Conservation (phyloP, 2,329 filamentous ascomycete genomes). For the Berkeleyomyces rouxiae region DNA sequence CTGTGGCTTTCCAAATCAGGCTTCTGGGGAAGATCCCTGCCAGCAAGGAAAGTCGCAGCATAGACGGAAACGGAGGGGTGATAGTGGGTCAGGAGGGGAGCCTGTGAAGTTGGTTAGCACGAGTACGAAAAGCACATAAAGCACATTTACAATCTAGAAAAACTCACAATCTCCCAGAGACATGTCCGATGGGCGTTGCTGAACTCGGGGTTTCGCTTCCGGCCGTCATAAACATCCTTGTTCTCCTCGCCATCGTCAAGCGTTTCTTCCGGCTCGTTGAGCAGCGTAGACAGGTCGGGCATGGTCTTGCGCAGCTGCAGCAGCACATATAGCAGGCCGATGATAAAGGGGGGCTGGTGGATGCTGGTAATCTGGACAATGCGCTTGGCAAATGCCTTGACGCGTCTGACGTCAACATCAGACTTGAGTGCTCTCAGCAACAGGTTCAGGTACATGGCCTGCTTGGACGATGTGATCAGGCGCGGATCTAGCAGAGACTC, state of each 20-base stretch:
- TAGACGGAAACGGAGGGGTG: slow-evolving; percentile 86
- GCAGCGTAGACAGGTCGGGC: slow-evolving; percentile 59
- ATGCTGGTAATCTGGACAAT: slow-evolving; percentile 74
- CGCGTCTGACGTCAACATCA: slow-evolving; percentile 75
- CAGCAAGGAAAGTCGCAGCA: slow-evolving; percentile 52
- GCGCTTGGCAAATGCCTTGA: slow-evolving; percentile 91
- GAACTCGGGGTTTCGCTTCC: slow-evolving; percentile 81
- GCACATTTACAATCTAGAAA: not conserved
- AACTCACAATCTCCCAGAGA: slow-evolving; percentile 70
- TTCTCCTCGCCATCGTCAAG: slow-evolving; percentile 45
- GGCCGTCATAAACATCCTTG: slow-evolving; percentile 53
- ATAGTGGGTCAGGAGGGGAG: slow-evolving; percentile 64
- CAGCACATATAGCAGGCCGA: slow-evolving; percentile 80
- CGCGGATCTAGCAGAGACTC: slow-evolving; percentile 87
- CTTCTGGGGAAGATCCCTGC: slow-evolving; percentile 61
- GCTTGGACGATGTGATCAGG: slow-evolving; percentile 78
- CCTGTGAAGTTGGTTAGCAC: slow-evolving; percentile 19
- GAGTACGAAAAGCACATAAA: not conserved
- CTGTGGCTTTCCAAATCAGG: slow-evolving; percentile 82
- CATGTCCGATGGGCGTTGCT: slow-evolving; percentile 87
- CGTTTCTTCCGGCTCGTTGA: slow-evolving; percentile 61
- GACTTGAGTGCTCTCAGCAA: slow-evolving; percentile 76
- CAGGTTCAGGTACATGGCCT: slow-evolving; percentile 86
- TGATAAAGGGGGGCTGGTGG: slow-evolving; percentile 85
- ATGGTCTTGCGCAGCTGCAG: slow-evolving; percentile 66